Conservation (phyloP, 345 rosid species). For the Nephelium lappaceum region DNA sequence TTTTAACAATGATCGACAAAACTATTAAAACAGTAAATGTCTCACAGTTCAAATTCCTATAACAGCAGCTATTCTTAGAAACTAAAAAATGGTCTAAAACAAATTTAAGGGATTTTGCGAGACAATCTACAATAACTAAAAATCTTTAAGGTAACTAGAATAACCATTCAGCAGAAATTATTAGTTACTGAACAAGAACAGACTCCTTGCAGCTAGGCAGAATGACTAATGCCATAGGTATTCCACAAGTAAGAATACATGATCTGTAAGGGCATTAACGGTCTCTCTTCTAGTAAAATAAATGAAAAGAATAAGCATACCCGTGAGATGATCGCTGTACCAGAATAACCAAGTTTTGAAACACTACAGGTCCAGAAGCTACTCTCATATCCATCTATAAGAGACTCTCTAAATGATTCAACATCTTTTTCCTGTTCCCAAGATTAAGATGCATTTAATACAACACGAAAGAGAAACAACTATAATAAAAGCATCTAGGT, state of each 20-base stretch:
- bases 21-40: background rate
- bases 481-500: background rate
- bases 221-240: background rate
- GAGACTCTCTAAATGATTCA: constrained; percentile 59
- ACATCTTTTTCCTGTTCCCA: constrained; percentile 82
- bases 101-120: background rate
- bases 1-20: background rate
- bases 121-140: background rate
- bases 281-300: background rate
- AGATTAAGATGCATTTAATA: constrained; percentile 7
- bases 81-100: background rate
- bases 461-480: background rate
- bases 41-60: background rate
- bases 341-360: constrained; percentile 94
- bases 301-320: constrained; percentile 40
- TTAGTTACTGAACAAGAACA: background rate
- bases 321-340: constrained; percentile 92
- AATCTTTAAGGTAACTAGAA: background rate
- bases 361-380: constrained; percentile 93
- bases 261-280: background rate
- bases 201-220: background rate
- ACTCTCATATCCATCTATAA: constrained; percentile 74
- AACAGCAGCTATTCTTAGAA: background rate
- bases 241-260: background rate
- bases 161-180: background rate